Evolutionary conservation across 306 rosid genomes (phyloP).

Genomic region (Pyrus pyrifolia): DNA sequence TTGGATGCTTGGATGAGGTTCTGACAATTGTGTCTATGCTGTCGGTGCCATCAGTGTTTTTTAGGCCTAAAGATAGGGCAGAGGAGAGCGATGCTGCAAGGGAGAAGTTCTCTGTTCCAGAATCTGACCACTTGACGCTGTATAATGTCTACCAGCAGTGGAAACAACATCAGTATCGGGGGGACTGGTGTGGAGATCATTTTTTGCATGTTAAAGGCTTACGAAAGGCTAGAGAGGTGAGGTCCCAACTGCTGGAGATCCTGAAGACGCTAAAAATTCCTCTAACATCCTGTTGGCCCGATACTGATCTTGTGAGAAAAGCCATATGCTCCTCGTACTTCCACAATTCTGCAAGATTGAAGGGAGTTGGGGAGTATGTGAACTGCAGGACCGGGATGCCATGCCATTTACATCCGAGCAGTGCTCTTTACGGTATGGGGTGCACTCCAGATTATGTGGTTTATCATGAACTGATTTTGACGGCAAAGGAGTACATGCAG

Average conservation of each 20-base stretch:
- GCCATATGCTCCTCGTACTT: constrained; percentile 95
- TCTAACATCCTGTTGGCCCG: constrained; percentile 63
- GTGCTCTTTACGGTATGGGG: constrained; percentile 97
- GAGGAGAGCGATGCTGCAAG: constrained; percentile 99
- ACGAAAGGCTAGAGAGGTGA: constrained; percentile 88
- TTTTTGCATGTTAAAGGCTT: constrained; percentile 88
- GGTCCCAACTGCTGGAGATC: constrained; percentile 88
- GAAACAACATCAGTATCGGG: constrained; percentile 92
- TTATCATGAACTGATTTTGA: constrained; percentile 80
- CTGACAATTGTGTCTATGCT: constrained; percentile 95
- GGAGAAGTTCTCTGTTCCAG: constrained; percentile 83
- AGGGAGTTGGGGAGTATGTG: constrained; percentile 96
- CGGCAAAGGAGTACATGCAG: constrained; percentile 91
- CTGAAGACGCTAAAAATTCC: constrained; percentile 83
- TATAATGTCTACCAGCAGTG: constrained; percentile 94
- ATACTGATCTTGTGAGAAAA: constrained; percentile 81
- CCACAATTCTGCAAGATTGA: constrained; percentile 81
- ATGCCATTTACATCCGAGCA: constrained; percentile 91
- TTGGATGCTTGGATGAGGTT: constrained; percentile 82
- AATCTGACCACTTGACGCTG: constrained; percentile 85
- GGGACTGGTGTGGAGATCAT: constrained; percentile 98
- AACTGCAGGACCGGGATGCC: constrained; percentile 89
- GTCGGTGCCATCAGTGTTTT: constrained; percentile 95
- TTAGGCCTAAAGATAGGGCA: constrained; percentile 87
- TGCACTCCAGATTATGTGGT: constrained; percentile 90